Conservation (phyloP, 148 eudicot genomes). For the Cornus florida region DNA sequence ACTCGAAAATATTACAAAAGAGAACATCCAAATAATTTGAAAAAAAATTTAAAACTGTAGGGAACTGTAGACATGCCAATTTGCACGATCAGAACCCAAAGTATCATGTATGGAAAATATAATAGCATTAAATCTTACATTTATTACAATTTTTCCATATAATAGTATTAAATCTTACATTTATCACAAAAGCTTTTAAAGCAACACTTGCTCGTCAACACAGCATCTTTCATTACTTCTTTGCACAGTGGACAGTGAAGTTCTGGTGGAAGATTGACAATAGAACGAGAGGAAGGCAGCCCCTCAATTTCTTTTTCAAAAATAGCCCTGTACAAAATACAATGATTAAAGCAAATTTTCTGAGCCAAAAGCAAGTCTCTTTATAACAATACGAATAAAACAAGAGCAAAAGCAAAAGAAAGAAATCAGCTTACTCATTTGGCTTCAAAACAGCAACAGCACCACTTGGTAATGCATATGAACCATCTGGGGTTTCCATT, state of each 20-base stretch:
- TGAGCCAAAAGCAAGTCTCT: background rate
- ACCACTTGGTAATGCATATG: slow-evolving; percentile 80
- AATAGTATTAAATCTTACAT: slow-evolving; percentile 42
- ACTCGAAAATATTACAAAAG: background rate
- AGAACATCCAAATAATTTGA: background rate
- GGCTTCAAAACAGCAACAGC: slow-evolving; percentile 73
- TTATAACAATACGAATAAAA: slow-evolving; percentile 6
- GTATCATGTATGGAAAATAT: background rate
- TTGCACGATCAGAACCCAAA: background rate
- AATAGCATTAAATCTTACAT: slow-evolving; percentile 20
- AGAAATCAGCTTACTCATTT: slow-evolving; percentile 54
- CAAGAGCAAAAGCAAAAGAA: slow-evolving; percentile 4
- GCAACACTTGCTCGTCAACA: slow-evolving; percentile 92
- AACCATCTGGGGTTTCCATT: slow-evolving; percentile 80
- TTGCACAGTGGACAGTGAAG: slow-evolving; percentile 89
- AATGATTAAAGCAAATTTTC: slow-evolving; percentile 8
- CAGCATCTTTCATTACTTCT: slow-evolving; percentile 98
- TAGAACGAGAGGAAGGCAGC: slow-evolving; percentile 66
- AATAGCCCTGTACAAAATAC: slow-evolving; percentile 58
- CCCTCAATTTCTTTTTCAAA: slow-evolving; percentile 92
- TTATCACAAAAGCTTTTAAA: slow-evolving; percentile 84
- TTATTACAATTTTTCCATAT: no score
- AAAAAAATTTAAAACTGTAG: background rate
- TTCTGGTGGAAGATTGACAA: slow-evolving; percentile 87
- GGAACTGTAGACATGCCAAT: background rate